phyloP scores from a whole-genome alignment of 352 stramenopile genomes.

The Globisporangium irregulare region DNA sequence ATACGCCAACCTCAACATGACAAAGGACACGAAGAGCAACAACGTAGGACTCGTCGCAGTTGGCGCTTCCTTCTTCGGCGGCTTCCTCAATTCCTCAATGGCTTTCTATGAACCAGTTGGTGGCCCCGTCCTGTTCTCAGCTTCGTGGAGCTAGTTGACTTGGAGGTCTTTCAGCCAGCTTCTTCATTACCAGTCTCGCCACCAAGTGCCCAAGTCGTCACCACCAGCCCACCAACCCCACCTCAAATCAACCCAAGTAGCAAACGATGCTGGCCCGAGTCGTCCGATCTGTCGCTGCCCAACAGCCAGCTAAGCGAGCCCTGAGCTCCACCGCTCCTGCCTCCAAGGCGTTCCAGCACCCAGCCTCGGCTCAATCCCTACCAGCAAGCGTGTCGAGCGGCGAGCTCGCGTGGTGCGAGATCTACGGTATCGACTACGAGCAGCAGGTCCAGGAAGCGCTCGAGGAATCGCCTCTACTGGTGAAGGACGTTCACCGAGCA shows the following conservation, averaged over 20 bases:
- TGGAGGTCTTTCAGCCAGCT: too few species aligned
- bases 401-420: slow-evolving; percentile 71
- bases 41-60: not conserved
- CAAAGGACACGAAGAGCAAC: not conserved
- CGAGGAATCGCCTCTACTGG: slow-evolving; percentile 43
- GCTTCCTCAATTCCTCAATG: not conserved
- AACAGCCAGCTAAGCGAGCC: not conserved
- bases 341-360: not conserved
- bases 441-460: slow-evolving; percentile 60
- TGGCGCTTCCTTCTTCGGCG: not conserved
- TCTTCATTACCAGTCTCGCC: not conserved
- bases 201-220: not conserved
- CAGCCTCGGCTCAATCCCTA: not conserved
- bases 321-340: not conserved
- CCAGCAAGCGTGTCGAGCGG: slow-evolving; percentile 28
- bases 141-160: not conserved
- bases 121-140: not conserved
- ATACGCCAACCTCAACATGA: not conserved
- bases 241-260: not conserved
- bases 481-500: slow-evolving; percentile 23
- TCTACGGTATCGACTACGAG: slow-evolving; percentile 77
- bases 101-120: too few species aligned
- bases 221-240: too few species aligned
- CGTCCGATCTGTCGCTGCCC: not conserved
- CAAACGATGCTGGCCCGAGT: not conserved